These are phyloP conservation scores for Coemansia sp. DNA, from an alignment of 192 early-diverging fungal genomes.

Conservation along the genomic window DNA sequence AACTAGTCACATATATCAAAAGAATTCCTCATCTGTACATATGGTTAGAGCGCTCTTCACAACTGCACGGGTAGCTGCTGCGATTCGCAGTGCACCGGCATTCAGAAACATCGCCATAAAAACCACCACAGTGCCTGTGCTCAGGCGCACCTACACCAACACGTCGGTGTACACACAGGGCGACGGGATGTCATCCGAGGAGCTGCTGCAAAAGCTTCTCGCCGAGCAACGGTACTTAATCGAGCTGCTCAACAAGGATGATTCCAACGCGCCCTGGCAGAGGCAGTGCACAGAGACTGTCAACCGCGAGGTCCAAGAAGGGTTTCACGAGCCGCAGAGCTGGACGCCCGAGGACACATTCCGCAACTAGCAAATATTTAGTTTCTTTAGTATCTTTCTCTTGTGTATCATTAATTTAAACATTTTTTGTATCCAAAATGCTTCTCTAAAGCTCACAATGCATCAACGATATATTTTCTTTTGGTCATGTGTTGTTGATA, in stretches of 20 bases:
- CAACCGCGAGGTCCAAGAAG: conserved; percentile 38
- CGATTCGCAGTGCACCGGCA: not conserved
- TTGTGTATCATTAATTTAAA: conserved; percentile 11
- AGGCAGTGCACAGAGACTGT: conserved; percentile 24
- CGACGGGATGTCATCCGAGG: conserved; percentile 34
- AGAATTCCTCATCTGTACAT: too few species aligned
- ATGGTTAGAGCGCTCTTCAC: not conserved
- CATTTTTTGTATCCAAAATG: too few species aligned
- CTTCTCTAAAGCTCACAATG: too few species aligned
- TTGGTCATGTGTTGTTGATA: not conserved
- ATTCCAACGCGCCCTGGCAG: conserved; percentile 45
- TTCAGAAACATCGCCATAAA: not conserved
- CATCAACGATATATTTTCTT: too few species aligned
- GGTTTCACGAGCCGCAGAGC: conserved; percentile 15
- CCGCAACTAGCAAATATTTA: conserved; percentile 11
- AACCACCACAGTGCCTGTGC: not conserved
- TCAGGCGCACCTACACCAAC: conserved; percentile 38
- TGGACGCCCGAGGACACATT: conserved; percentile 36
- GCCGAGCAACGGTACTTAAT: conserved; percentile 46
- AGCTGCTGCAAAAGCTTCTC: conserved; percentile 25
- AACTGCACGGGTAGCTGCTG: conserved; percentile 1
- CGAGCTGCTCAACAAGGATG: conserved; percentile 45
- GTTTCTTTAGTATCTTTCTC: not conserved
- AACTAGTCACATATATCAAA: too few species aligned
- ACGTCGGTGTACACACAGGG: conserved; percentile 43